Percentiles rank a stretch among this genome's conserved stretches.
These are phyloP conservation scores for Onygena corvina DNA, from an alignment of 2,329 filamentous ascomycete species.

Conservation along the genomic window DNA sequence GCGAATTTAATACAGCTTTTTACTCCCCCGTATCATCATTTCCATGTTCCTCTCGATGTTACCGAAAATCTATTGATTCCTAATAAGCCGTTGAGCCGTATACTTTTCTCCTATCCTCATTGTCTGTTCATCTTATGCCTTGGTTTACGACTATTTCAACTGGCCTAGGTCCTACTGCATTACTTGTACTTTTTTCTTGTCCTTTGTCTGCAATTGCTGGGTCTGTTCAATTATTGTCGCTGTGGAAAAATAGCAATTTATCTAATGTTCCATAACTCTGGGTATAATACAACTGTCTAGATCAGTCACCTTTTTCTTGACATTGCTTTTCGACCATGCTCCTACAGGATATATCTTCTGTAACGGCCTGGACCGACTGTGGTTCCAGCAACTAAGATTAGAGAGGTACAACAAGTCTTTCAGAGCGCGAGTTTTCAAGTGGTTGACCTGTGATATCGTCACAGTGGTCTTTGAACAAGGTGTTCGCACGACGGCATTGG, in stretches of 20 bases:
- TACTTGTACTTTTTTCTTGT: background rate
- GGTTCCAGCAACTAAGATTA: too few relatives aligned
- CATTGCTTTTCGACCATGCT: too few relatives aligned
- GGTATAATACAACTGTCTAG: too few relatives aligned
- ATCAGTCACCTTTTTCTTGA: too few relatives aligned
- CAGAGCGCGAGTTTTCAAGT: too few relatives aligned
- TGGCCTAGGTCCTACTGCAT: conserved; percentile 1
- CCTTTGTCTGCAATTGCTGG: background rate
- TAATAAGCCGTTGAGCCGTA: conserved; percentile 3
- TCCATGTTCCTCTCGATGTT: background rate
- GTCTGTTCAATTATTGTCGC: background rate
- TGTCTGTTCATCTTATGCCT: background rate
- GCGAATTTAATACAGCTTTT: background rate
- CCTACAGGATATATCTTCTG: too few relatives aligned
- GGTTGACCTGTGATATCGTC: too few relatives aligned
- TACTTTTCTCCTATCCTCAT: background rate
- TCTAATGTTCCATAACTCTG: background rate
- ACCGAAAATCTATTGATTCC: background rate
- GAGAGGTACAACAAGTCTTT: too few relatives aligned
- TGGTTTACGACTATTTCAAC: conserved; percentile 3
- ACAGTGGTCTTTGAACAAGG: too few relatives aligned
- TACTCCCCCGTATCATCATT: background rate
- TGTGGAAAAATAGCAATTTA: background rate
- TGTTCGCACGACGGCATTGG: too few relatives aligned
- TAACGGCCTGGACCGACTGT: too few relatives aligned